These are phyloP conservation scores for Arabidopsis suecica DNA, from an alignment of 345 rosid species.

Conservation along the genomic window DNA sequence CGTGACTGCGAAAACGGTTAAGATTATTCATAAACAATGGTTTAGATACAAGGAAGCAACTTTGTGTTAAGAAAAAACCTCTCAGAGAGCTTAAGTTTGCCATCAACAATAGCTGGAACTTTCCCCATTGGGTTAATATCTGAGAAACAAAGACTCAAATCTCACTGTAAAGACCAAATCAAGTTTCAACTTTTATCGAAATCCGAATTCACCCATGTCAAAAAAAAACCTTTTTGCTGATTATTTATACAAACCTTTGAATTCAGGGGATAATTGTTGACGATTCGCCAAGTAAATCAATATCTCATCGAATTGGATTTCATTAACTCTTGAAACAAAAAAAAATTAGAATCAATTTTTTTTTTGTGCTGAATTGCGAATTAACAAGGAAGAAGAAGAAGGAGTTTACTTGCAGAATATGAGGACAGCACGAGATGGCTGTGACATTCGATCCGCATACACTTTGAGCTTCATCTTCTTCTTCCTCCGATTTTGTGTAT, in stretches of 20 bases:
- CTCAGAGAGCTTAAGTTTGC: conserved; percentile 80
- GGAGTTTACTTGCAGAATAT: conserved; percentile 83
- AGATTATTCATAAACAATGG: conserved; percentile 20
- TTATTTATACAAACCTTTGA: conserved; percentile 51
- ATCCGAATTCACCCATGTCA: not conserved
- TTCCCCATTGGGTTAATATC: conserved; percentile 71
- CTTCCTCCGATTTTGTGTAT: conserved; percentile 27
- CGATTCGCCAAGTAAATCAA: conserved; percentile 54
- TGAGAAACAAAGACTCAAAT: conserved; percentile 39
- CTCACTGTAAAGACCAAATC: conserved; percentile 4
- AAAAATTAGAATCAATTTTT: no score
- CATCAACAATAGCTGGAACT: conserved; percentile 84
- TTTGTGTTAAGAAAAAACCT: conserved; percentile 50
- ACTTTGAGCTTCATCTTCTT: conserved; percentile 71
- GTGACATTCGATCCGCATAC: conserved; percentile 74
- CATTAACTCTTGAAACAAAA: conserved; percentile 53
- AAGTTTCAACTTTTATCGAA: not conserved
- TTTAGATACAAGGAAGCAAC: not conserved
- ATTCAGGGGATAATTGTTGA: conserved; percentile 69
- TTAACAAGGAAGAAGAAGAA: not conserved
- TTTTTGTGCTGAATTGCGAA: not conserved
- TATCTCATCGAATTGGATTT: conserved; percentile 82
- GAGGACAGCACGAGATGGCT: conserved; percentile 80
- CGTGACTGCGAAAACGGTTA: conserved; percentile 57
- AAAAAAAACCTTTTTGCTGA: not conserved